A percentile compares a stretch with the other conserved stretches of the same genome.
These are phyloP conservation scores for Pichia manshurica DNA, from an alignment of 805 yeast genomes.

Conservation along the genomic window DNA sequence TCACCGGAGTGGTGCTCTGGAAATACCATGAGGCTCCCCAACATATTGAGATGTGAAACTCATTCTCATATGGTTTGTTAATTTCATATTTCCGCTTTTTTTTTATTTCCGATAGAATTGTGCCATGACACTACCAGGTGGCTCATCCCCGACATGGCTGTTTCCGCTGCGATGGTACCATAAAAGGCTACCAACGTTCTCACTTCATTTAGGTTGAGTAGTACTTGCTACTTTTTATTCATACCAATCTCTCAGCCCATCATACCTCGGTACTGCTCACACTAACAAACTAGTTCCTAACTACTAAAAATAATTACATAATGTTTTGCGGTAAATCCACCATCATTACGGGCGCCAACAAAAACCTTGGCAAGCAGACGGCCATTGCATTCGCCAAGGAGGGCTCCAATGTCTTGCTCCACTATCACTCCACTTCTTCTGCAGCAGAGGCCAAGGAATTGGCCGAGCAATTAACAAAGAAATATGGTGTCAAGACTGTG, in stretches of 20 bases:
- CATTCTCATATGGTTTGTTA: too few relatives aligned
- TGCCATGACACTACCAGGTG: constrained; percentile 8
- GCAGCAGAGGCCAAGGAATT: constrained; percentile 33
- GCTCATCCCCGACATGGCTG: too few relatives aligned
- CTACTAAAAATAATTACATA: not conserved
- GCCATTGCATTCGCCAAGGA: constrained; percentile 47
- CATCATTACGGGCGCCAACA: constrained; percentile 20
- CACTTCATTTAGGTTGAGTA: too few relatives aligned
- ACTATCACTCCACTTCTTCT: constrained; percentile 44
- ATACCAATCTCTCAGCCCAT: too few relatives aligned
- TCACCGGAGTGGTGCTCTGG: too few relatives aligned
- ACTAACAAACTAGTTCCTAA: too few relatives aligned
- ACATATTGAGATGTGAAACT: too few relatives aligned
- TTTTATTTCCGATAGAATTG: constrained; percentile 2
- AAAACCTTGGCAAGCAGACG: constrained; percentile 18
- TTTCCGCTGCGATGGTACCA: too few relatives aligned
- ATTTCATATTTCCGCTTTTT: too few relatives aligned
- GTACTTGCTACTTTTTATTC: not conserved
- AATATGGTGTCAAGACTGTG: constrained; percentile 38
- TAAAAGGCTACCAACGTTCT: too few relatives aligned
- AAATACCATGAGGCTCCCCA: too few relatives aligned
- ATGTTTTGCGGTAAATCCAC: constrained; percentile 15
- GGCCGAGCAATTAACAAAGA: constrained; percentile 31
- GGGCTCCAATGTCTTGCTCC: constrained; percentile 50
- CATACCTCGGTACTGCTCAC: too few relatives aligned